These are phyloP conservation scores for Castanea mollissima DNA, from an alignment of 306 rosid species.

Conservation along the genomic window DNA sequence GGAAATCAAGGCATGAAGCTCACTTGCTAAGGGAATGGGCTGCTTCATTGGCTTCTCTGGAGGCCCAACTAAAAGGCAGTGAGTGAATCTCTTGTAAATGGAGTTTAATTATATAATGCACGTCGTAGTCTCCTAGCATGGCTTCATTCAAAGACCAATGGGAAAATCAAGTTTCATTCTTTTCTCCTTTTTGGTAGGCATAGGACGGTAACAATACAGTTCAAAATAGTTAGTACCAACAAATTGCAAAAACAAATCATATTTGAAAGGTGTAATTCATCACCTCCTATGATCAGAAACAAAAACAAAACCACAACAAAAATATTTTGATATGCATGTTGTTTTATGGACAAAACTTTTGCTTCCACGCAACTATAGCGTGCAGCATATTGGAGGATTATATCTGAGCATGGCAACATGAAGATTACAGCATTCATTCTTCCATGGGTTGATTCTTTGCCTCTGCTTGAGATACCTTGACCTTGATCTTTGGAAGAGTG, in stretches of 20 bases:
- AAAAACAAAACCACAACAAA: not conserved
- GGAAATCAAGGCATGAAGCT: too few species aligned
- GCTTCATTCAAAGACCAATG: too few species aligned
- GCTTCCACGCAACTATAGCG: not conserved
- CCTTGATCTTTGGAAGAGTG: slow-evolving; percentile 34
- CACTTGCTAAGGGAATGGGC: too few species aligned
- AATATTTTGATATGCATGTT: not conserved
- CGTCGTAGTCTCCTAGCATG: too few species aligned
- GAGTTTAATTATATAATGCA: too few species aligned
- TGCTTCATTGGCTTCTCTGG: too few species aligned
- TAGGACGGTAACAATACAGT: too few species aligned
- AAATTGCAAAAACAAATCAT: not conserved
- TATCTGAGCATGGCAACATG: not conserved
- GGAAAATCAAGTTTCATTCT: too few species aligned
- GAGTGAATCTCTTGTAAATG: too few species aligned
- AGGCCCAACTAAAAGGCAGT: too few species aligned
- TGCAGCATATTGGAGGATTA: not conserved
- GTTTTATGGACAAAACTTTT: not conserved
- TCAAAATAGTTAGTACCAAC: too few species aligned
- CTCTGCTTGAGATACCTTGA: slow-evolving; percentile 28
- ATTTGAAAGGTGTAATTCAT: not conserved
- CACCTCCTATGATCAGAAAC: not conserved
- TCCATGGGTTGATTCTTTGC: slow-evolving; percentile 35
- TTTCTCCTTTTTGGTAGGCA: too few species aligned
- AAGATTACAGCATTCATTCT: slow-evolving; percentile 25